Conservation (phyloP, 768 basidiomycete species). For the Tylopilus sp. region DNA sequence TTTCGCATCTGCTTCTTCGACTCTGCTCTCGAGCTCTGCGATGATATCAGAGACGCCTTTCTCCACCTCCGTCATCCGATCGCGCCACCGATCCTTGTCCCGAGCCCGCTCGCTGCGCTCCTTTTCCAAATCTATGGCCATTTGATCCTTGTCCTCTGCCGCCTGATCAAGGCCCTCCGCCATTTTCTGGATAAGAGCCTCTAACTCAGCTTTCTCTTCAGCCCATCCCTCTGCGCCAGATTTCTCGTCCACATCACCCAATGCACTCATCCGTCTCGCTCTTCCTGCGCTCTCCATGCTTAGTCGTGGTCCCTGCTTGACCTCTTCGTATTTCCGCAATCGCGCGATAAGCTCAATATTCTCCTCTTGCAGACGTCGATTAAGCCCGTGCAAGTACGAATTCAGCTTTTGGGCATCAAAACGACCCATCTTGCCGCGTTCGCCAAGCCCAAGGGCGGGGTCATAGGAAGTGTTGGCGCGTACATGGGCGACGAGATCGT, state of each 20-base stretch:
- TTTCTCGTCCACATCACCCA: constrained; percentile 66
- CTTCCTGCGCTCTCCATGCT: constrained; percentile 30
- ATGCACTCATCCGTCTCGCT: constrained; percentile 42
- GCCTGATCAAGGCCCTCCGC: constrained; percentile 37
- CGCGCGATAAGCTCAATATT: constrained; percentile 64
- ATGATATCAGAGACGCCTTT: constrained; percentile 65
- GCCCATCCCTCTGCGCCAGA: constrained; percentile 61
- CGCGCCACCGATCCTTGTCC: constrained; percentile 70
- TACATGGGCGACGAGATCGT: constrained; percentile 76
- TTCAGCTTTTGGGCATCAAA: constrained; percentile 88
- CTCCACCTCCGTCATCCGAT: constrained; percentile 69
- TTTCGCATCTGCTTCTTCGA: constrained; percentile 49
- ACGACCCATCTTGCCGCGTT: constrained; percentile 63
- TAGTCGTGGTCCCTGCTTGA: constrained; percentile 28
- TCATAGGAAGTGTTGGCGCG: constrained; percentile 89
- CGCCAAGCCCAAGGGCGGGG: constrained; percentile 71
- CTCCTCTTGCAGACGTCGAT: constrained; percentile 80
- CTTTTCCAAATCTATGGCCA: constrained; percentile 44
- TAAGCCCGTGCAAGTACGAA: constrained; percentile 80
- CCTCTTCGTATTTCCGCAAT: constrained; percentile 52
- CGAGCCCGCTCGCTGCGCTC: constrained; percentile 57
- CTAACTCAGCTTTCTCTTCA: constrained; percentile 62
- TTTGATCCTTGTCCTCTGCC: constrained; percentile 43
- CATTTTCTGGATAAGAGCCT: constrained; percentile 41
- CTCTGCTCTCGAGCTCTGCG: constrained; percentile 56